Evolutionary conservation across 1,139 yeast genomes (phyloP), one percentile per base, ranked within the genome.

Genomic region (Keqinozyma sinolaborantium): DNA sequence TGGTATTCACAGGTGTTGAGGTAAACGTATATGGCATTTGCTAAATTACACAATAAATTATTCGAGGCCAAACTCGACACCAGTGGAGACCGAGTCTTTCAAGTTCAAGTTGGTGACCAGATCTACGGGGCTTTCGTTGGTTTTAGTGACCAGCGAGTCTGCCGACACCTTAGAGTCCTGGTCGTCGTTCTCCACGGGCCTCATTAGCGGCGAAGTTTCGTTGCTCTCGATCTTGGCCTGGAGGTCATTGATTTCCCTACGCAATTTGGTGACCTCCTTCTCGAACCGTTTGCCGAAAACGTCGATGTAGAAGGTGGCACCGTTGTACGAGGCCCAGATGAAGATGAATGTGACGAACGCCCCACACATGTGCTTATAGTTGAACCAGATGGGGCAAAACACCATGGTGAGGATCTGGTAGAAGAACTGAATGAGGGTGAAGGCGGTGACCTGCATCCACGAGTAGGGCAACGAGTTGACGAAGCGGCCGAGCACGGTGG

Each of bases 241-340:
- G 40, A 81, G 56, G 18, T 67, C 71, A 10, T 65, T 70, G 16
- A 92, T 76, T 51, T 90, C 96, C 15, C 58, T 58, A 53, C 80
- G 84, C 48, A 92, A 66, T 50, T 75, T 74, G 20, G 67, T 62
- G 25, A 90, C 86, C 53, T 92, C 96, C 48, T 83, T 86, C 50
- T 81, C 95, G 58, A 84, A 80, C 48, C 87, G 71, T 51, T 82
- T 84, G 36, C 95, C 97, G 59, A 90, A 92, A 26, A 83, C 83
- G 51, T 92, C 97, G 36, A 92, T 73, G 53, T 92, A 92, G 53
- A 86, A 92, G 1, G 95, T 86, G 2, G 97, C 97, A 21, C 98
- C 98, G 46, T 92, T 90, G 56, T 83, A 86, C 30, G 88, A 71
- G 2, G 97, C 95, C 60, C 79, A 74, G 23, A 80, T 58, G 47